Base-by-base conservation (phyloP, 352 stramenopile genomes). In the Peronosclerospora sorghi region DNA sequence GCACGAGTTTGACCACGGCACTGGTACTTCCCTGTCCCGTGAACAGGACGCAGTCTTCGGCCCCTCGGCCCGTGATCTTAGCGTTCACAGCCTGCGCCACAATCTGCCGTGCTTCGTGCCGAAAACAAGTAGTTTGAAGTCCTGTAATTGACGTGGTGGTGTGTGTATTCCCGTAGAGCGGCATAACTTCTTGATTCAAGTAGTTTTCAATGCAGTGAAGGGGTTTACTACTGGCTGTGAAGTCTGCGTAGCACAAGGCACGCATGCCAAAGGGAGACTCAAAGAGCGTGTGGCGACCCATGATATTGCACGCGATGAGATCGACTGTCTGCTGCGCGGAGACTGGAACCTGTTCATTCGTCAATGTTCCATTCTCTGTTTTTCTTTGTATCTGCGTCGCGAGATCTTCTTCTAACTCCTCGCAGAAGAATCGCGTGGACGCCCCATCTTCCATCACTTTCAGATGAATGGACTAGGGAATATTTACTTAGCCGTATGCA, bases 81-180 rank as follows among this genome's bases (percentile, higher is more conserved):
- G 91, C 91, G 38, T 93, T 93, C 5, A 88, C 87, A 1, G 59
- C 77, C 51, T 98, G 81, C 0, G 79, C 85, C 14, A 98, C 73
- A 54, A 97, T 96, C 55, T 97, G 86, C 17, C 95, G 65, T 13
- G 94, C 89, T 56, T 99, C 95, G 36, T 94, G 69, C 4, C 94
- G 83, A 62, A 98, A 98, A 29, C 86, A 96, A 10, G 92, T 98
- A 26, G 74, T 95, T 56, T 85, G 74, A 8, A 82, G 48, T 1
- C 75, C 75, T 26, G 72, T 86, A 36, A 80, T 62, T 17, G 75
- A 93, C 7, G 77, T 85, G 19, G 77, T 92, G 13, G 95, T 98
- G 68, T 99, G 95, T 13, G 95, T 99, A 55, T 99, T 99, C 20
- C 90, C 95, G 60, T 98, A 98, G 28, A 96, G 72, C 1, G 94